Conservation (phyloP, 768 basidiomycete species). For the Tephrocybe sp. region DNA sequence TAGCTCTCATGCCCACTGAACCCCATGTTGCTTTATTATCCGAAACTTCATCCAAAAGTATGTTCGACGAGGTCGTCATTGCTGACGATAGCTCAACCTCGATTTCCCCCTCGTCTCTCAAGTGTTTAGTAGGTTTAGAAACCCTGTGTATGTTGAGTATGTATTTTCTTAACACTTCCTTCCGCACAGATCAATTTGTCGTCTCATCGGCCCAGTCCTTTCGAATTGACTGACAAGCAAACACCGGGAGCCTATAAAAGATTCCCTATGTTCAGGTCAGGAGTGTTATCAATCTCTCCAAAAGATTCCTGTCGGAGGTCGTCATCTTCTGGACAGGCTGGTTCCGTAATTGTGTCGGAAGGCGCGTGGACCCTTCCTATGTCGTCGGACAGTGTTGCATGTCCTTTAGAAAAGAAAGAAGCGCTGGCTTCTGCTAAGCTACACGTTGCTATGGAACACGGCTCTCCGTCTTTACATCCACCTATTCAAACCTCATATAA, state of each 20-base stretch:
- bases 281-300: slow-evolving; percentile 5
- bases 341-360: no score
- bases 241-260: not conserved
- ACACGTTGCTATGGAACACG: no score
- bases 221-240: not conserved
- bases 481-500: not conserved
- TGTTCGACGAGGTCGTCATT: slow-evolving; percentile 8
- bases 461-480: no score
- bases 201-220: not conserved
- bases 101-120: not conserved
- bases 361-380: no score
- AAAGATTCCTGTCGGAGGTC: not conserved
- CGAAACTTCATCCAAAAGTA: not conserved
- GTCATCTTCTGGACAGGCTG: no score
- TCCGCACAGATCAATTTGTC: not conserved
- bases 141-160: not conserved
- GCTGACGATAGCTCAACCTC: not conserved
- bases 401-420: no score
- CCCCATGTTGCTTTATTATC: not conserved
- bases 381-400: no score
- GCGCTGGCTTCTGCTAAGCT: no score
- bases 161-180: not conserved
- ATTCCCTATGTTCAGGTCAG: slow-evolving; percentile 10
- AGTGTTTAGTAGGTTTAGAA: not conserved
- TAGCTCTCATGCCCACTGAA: not conserved